Evolutionary conservation across 1,139 yeast genomes (phyloP).

Genomic region (Yamadazyma atmosphaerica): DNA sequence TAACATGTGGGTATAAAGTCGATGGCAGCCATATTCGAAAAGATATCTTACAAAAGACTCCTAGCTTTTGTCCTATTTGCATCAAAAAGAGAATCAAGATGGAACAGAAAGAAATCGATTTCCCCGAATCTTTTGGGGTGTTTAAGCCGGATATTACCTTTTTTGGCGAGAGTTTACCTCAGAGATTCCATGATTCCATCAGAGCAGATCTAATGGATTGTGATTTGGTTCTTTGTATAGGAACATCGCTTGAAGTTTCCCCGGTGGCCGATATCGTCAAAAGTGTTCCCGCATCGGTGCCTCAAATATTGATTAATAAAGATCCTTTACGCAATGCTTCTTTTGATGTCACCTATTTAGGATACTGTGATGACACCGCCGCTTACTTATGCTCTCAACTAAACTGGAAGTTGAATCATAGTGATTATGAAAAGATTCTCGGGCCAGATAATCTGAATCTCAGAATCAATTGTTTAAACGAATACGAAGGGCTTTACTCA

Average conservation of each 20-base stretch:
- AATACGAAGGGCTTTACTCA: slow-evolving; percentile 22
- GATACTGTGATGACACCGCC: slow-evolving; percentile 87
- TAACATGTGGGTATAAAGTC: slow-evolving; percentile 69
- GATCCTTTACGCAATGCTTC: slow-evolving; percentile 78
- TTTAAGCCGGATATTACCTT: slow-evolving; percentile 95
- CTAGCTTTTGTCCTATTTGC: slow-evolving; percentile 78
- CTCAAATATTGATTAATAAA: slow-evolving; percentile 80
- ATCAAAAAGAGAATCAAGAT: slow-evolving; percentile 39
- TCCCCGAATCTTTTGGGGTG: slow-evolving; percentile 66
- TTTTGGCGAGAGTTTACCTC: slow-evolving; percentile 86
- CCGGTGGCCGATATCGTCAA: slow-evolving; percentile 96
- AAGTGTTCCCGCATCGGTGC: slow-evolving; percentile 65
- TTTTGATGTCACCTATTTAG: slow-evolving; percentile 79
- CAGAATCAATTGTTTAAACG: slow-evolving; percentile 20
- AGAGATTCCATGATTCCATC: slow-evolving; percentile 64
- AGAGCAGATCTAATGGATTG: slow-evolving; percentile 62
- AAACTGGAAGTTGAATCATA: slow-evolving; percentile 70
- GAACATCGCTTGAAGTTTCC: slow-evolving; percentile 92
- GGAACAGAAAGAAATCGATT: slow-evolving; percentile 27
- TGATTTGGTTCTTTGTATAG: slow-evolving; percentile 83
- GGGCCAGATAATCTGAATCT: slow-evolving; percentile 22
- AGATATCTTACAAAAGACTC: slow-evolving; percentile 56
- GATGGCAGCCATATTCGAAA: slow-evolving; percentile 68
- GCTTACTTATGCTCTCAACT: slow-evolving; percentile 59
- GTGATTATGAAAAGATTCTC: slow-evolving; percentile 23